Base-by-base conservation (phyloP, 345 rosid species). In the Schrenkiella parvula region DNA sequence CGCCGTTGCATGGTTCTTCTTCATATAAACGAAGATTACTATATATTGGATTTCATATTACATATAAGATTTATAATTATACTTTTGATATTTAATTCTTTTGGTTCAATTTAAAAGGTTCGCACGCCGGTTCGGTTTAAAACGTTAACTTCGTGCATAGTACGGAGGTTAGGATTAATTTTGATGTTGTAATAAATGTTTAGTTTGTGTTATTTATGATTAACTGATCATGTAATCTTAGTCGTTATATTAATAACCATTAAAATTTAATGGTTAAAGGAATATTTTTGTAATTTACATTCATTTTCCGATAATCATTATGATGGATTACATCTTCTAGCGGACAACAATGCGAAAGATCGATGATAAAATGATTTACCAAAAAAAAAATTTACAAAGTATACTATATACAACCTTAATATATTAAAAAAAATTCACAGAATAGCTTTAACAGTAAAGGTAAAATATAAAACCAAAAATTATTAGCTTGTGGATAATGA, bases 1-100 rank as follows among this genome's bases (percentile, higher is more conserved):
- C 10, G 62, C 62, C 22, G 66, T 56, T 64, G 66, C 80, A 63
- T 63, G 80, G 65, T 22, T 76, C 52, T 68, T 75, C 38, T 76
- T 47, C 71, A 70, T 70, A 41, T 76, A 38, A 76, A 29, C 10
- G 9, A 70, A 51, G 15, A 48, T 58, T 29, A 38, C 3, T 47
- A 5, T 48, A 1, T 37, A 66, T 3, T 1, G 10, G n/a, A 8
- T 25, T 63, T 32, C 39, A n/a, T 64, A 54, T 17, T 51, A 63
- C 44, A 15, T 31, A 43, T 63, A 53, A 42, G 38, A 63, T 35
- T 41, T 12, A 61, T 15, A 19, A 72, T 29, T 25, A 64, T 64
- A 55, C 41, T 63, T 72, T 31, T 26, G 22, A 54, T 64, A 32
- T 44, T 11, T 23, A 18, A 23, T 9, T 5, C 10, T 62, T 61